These are phyloP conservation scores for Boletus eberwhitei DNA, from an alignment of 768 basidiomycete genomes.

Conservation along the genomic window DNA sequence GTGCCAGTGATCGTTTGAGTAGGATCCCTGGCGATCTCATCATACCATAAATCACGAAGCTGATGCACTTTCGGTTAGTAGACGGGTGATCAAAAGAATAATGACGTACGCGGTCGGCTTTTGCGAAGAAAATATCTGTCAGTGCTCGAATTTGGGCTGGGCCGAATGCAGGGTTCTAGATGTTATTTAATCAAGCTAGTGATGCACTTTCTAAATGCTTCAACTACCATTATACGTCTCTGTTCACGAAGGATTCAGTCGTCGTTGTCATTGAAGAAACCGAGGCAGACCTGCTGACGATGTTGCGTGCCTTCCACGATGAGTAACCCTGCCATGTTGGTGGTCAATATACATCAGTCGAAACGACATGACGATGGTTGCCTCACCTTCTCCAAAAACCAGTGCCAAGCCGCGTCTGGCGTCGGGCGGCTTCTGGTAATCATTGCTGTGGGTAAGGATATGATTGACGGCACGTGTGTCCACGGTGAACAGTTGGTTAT, in stretches of 20 bases:
- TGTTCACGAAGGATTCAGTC: not conserved
- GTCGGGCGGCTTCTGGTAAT: constrained; percentile 54
- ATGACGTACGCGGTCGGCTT: constrained; percentile 31
- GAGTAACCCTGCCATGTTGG: constrained; percentile 46
- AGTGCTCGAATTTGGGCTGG: constrained; percentile 54
- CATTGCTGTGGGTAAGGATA: constrained; percentile 52
- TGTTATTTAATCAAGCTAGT: not conserved
- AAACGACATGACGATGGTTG: not conserved
- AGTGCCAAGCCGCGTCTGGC: constrained; percentile 36
- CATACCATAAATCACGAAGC: constrained; percentile 50
- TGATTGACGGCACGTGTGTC: constrained; percentile 65
- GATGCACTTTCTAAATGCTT: not conserved
- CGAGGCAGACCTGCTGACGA: constrained; percentile 35
- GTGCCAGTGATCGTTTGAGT: constrained; percentile 11
- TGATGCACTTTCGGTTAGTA: not conserved
- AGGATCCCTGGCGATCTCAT: constrained; percentile 31
- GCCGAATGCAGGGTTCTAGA: constrained; percentile 65
- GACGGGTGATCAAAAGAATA: not conserved
- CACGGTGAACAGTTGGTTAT: constrained; percentile 46
- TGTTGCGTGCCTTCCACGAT: constrained; percentile 40
- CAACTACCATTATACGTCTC: constrained; percentile 31
- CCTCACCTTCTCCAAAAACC: constrained; percentile 41
- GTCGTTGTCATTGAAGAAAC: not conserved
- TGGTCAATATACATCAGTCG: not conserved
- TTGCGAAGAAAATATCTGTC: constrained; percentile 54